Evolutionary conservation across 306 rosid genomes (phyloP), one percentile per base, ranked within the genome.

Genomic region (Cucumis melo): DNA sequence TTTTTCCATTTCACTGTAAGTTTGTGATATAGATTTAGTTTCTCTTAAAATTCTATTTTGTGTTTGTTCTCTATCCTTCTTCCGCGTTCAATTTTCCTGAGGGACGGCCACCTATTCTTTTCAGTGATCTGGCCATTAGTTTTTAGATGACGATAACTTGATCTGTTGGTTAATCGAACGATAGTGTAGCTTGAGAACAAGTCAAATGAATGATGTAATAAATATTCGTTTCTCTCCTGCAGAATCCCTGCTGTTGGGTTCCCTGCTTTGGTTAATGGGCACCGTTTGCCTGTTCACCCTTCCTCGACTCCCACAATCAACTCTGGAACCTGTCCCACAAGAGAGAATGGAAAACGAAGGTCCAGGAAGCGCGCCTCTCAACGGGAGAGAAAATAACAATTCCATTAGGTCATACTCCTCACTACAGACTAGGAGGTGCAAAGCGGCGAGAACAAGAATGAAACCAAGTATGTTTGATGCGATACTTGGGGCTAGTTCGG

Each of bases 181-280:
- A 12, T 19, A 12, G 11, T 53, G 36, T 46, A 1, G 55, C 32
- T 53, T 78, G 14, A 56, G 74, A 32, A 2, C 5, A 41, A 32
- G 50, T 74, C 51, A 34, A 20, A 61, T 73, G 78, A 50, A 75
- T 21, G 75, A 70, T 46, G 72, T 72, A 64, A 17, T 64, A 19
- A 66, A 27, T 82, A 81, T 75, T 24, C 46, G 46, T 78, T 73
- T 74, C 62, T 51, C 66, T 81, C n/a, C 64, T 76, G 75, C 91
- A 91, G 96, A 93, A 93, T 87, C 93, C 97, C 98, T 93, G 98
- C 98, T 91, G 98, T 76, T 93, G 98, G 98, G 91, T 93, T 93
- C 98, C 98, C 98, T 93, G 98, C 96, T 93, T 36, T 87, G 97
- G 97, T 83, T 82, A 73, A 62, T 87, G 98, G 97, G 90, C 88